Evolutionary conservation across 805 yeast genomes (phyloP), one percentile per base, ranked within the genome.

Genomic region (Cyberlindnera suaveolens): DNA sequence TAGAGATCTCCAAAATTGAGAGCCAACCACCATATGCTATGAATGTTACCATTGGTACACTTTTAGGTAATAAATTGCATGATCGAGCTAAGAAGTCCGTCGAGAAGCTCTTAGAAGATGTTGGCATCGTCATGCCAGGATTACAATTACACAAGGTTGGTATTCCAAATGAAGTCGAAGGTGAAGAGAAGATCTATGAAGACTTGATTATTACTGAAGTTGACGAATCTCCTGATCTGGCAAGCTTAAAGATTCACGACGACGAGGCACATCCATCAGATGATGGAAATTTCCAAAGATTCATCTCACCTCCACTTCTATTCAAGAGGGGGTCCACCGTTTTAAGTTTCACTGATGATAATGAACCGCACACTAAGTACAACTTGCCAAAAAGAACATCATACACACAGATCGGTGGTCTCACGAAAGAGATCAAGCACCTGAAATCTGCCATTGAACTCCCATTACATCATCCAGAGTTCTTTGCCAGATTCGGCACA

Each of bases 401-500:
- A 29, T 87, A 80, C 47, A 57, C 68, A 4, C 67, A 71, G 17
- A 78, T 93, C 6, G 99, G 98, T 15, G 99, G 98, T 0, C 69
- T 93, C 18, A 51, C 66, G 0, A 69, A 72, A 37, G 88, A 87
- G 51, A 78, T 90, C 16, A 67, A 70, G 5, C 56, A 72, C 4
- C 64, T 93, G 18, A 71, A 79, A 41, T 71, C 83, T 6, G 78
- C 90, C 0, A 78, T 90, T 8, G 85, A 85, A 42, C 68, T 91
- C 3, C 97, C 99, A 0, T 69, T 93, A 20, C 78, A 81, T 46
- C 78, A 78, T 44, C 96, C 97, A 0, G 72, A 74, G 6, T 63
- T 88, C 29, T 91, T 90, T 54, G 71, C 81, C 7, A 79, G 85
- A 42, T 93, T 91, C 66, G 89, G 91, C n/a, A 82, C 89, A 16